Evolutionary conservation across 2,329 filamentous ascomycete genomes (phyloP), one percentile per base, ranked within the genome.

Genomic region (Aspergillus pseudoterreus): DNA sequence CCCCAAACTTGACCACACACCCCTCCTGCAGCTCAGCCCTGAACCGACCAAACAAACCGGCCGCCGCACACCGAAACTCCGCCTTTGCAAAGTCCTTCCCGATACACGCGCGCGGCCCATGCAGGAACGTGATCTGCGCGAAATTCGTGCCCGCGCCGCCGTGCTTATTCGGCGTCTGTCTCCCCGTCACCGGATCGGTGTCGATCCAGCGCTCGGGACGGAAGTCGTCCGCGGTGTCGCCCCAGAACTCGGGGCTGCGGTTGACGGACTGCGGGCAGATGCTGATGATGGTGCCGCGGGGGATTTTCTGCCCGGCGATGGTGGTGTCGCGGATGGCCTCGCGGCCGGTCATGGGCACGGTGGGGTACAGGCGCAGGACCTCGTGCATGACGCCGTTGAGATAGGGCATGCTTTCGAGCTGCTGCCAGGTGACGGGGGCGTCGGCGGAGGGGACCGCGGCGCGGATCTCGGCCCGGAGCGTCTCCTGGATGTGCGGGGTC

Each of bases 171-270:
- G 19, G 39, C 17, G 19, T 22, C 36, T 39, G 36, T 14, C 12
- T 32, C 11, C 14, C 6, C 6, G 22, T 19, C 14, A 4, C 12
- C 35, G 35, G 35, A 15, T 33, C 43, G 30, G 32, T 14, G 27
- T 33, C 43, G 30, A 45, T 21, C 43, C 43, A 45, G n/a, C 43
- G 43, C n/a, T 45, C 43, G 10, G 43, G 43, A 9, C 33, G 6
- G 27, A 36, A 45, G 6, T 45, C 24, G n/a, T 45, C 8, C 17
- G 43, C 43, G 6, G 27, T 11, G 6, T n/a, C 6, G 12, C 30
- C 43, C 43, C 43, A 45, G n/a, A 45, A 19, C n/a, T 45, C 14
- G 8, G 27, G 43, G 8, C 14, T 14, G 15, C 30, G 27, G 17
- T 45, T 45, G 30, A 45, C 35, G 2, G 27, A n/a, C 11, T 14